These are phyloP conservation scores for Phytophthora nicotianae DNA, from an alignment of 352 stramenopile species.

Conservation along the genomic window DNA sequence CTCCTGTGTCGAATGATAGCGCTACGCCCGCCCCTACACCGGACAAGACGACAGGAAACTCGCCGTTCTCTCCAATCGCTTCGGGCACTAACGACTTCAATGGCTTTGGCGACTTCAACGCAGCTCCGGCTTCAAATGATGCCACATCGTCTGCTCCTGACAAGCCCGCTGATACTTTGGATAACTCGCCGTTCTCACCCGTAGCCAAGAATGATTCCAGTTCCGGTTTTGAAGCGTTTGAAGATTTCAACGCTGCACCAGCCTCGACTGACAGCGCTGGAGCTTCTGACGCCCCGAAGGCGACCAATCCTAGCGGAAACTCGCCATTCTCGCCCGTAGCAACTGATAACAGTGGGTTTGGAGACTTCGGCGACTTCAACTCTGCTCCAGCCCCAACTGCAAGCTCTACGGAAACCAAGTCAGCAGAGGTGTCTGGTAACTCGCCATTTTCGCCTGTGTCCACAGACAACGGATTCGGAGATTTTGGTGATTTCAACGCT, in stretches of 20 bases:
- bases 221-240: slow-evolving; percentile 22
- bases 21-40: background rate
- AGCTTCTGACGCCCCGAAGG: slow-evolving; percentile 1
- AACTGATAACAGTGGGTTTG: slow-evolving; percentile 13
- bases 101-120: slow-evolving; percentile 37
- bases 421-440: slow-evolving; percentile 1
- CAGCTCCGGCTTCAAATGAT: slow-evolving; percentile 13
- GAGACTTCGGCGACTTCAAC: slow-evolving; percentile 22
- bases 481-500: slow-evolving; percentile 29
- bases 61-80: slow-evolving; percentile 28
- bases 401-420: slow-evolving; percentile 2
- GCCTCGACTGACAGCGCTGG: slow-evolving; percentile 2
- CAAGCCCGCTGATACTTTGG: slow-evolving; percentile 4
- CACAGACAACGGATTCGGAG: slow-evolving; percentile 25
- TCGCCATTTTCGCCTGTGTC: slow-evolving; percentile 21
- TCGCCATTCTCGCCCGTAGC: slow-evolving; percentile 25
- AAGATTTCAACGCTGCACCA: slow-evolving; percentile 20
- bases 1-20: slow-evolving; percentile 12
- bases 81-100: slow-evolving; percentile 20
- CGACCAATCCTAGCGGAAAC: slow-evolving; percentile 10
- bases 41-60: slow-evolving; percentile 21
- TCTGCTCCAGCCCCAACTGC: slow-evolving; percentile 9
- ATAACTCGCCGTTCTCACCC: slow-evolving; percentile 21
- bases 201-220: slow-evolving; percentile 5
- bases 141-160: slow-evolving; percentile 4